These are phyloP conservation scores for Annulohypoxylon bovei DNA, from an alignment of 495 filamentous ascomycete species.

Conservation along the genomic window DNA sequence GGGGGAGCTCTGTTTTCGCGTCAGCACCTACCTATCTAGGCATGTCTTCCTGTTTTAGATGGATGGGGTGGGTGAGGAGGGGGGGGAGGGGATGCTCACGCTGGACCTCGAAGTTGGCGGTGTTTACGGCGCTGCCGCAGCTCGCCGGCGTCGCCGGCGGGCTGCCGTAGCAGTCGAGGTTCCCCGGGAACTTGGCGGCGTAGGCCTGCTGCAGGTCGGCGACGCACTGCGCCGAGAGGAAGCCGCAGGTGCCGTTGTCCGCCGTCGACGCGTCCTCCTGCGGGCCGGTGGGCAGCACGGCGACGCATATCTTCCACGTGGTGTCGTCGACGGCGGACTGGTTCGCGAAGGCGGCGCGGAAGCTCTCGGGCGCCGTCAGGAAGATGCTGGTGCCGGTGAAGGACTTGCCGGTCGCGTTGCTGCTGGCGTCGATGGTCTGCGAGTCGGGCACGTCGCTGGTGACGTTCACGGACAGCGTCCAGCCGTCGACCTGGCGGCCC, in stretches of 20 bases:
- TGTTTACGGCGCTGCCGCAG: slow-evolving; percentile 31
- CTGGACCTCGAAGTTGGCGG: slow-evolving; percentile 35
- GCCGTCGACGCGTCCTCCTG: slow-evolving; percentile 28
- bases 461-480: slow-evolving; percentile 37
- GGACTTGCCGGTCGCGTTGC: slow-evolving; percentile 30
- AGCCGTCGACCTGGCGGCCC: slow-evolving; percentile 35
- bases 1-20: slow-evolving; percentile 33
- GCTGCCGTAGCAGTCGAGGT: slow-evolving; percentile 39
- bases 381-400: slow-evolving; percentile 46
- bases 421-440: slow-evolving; percentile 24
- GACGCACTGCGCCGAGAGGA: slow-evolving; percentile 37
- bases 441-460: slow-evolving; percentile 41
- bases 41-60: not conserved
- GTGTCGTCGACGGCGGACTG: slow-evolving; percentile 38
- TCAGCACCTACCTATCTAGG: slow-evolving; percentile 6
- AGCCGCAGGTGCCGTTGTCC: slow-evolving; percentile 31
- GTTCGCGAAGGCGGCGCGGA: slow-evolving; percentile 29
- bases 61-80: no score
- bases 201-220: slow-evolving; percentile 39
- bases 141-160: slow-evolving; percentile 41
- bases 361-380: slow-evolving; percentile 28
- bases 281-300: slow-evolving; percentile 35
- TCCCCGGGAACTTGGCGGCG: slow-evolving; percentile 34
- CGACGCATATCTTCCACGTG: slow-evolving; percentile 44
- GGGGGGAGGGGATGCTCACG: slow-evolving; percentile 31